These are phyloP conservation scores for Elaeagnus macrophylla DNA, from an alignment of 306 rosid genomes.

Conservation along the genomic window DNA sequence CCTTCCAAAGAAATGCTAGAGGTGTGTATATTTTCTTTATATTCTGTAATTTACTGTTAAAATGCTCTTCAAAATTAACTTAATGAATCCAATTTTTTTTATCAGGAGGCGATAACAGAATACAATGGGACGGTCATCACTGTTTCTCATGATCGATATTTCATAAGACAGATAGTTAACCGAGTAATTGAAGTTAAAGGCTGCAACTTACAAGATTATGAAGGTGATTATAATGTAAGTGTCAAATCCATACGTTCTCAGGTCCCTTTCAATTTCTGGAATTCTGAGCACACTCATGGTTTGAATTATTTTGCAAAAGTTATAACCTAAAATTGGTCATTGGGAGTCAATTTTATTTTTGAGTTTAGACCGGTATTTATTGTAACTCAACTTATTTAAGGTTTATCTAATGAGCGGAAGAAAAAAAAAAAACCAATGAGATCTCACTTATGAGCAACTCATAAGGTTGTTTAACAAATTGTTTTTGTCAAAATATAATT, in stretches of 20 bases:
- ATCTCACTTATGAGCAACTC: too few relatives aligned
- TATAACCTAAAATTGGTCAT: background rate
- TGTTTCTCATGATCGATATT: constrained; percentile 94
- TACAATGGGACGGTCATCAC: constrained; percentile 83
- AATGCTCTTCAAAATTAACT: background rate
- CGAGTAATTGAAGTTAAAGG: constrained; percentile 82
- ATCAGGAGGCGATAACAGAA: constrained; percentile 82
- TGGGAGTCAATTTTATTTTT: too few relatives aligned
- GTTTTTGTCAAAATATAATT: too few relatives aligned
- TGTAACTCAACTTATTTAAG: too few relatives aligned
- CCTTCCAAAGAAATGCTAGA: constrained; percentile 99
- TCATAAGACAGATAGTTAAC: constrained; percentile 85
- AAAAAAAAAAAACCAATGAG: too few relatives aligned
- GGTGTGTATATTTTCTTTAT: constrained; percentile 33
- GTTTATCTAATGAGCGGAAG: too few relatives aligned
- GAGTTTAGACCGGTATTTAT: too few relatives aligned
- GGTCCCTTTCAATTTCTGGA: background rate
- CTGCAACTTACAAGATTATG: constrained; percentile 70
- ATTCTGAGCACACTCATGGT: background rate
- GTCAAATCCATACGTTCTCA: background rate
- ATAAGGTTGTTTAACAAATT: too few relatives aligned
- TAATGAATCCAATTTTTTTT: constrained; percentile 19
- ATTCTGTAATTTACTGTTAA: background rate
- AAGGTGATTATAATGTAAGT: constrained; percentile 89
- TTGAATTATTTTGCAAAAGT: background rate